Percentiles rank a stretch among this genome's conserved stretches.
Evolutionary conservation across 2,329 filamentous ascomycete genomes (phyloP).

Genomic region (Didymella glomerata): DNA sequence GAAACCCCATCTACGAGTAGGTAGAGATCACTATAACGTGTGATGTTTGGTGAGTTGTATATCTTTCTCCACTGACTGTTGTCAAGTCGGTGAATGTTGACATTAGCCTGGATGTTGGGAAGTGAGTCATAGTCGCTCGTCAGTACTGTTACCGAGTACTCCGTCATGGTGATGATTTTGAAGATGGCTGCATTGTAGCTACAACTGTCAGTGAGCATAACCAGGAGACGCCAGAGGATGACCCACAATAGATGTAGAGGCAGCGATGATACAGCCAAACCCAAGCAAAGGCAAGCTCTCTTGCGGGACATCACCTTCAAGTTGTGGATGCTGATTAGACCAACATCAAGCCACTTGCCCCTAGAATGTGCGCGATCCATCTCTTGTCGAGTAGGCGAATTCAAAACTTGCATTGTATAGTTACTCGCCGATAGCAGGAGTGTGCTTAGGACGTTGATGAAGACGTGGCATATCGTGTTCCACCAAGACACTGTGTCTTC

Average conservation of each 20-base stretch:
- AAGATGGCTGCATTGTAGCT: neutral
- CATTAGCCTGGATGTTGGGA: too few species aligned
- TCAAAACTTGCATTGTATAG: conserved; percentile 40
- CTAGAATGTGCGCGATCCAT: conserved; percentile 33
- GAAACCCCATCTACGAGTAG: too few species aligned
- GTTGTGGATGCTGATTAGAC: conserved; percentile 55
- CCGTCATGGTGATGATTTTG: neutral
- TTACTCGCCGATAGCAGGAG: conserved; percentile 30
- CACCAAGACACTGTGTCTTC: conserved; percentile 9
- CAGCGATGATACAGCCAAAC: conserved; percentile 39
- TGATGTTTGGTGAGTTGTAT: too few species aligned
- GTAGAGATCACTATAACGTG: too few species aligned
- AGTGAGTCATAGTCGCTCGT: too few species aligned
- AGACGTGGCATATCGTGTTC: conserved; percentile 52
- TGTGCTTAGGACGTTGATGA: conserved; percentile 58
- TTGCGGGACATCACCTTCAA: conserved; percentile 25
- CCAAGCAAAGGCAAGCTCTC: conserved; percentile 15
- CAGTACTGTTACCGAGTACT: too few species aligned
- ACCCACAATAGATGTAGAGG: conserved; percentile 51
- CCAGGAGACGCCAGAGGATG: too few species aligned
- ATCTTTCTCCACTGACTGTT: too few species aligned
- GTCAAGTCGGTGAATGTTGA: too few species aligned
- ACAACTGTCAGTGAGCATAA: too few species aligned
- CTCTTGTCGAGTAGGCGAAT: conserved; percentile 31
- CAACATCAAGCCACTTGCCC: conserved; percentile 53